A percentile compares a stretch with the other conserved stretches of the same genome.
These are phyloP conservation scores for Metarhizium sp. DNA, from an alignment of 2,329 filamentous ascomycete genomes.

Conservation along the genomic window DNA sequence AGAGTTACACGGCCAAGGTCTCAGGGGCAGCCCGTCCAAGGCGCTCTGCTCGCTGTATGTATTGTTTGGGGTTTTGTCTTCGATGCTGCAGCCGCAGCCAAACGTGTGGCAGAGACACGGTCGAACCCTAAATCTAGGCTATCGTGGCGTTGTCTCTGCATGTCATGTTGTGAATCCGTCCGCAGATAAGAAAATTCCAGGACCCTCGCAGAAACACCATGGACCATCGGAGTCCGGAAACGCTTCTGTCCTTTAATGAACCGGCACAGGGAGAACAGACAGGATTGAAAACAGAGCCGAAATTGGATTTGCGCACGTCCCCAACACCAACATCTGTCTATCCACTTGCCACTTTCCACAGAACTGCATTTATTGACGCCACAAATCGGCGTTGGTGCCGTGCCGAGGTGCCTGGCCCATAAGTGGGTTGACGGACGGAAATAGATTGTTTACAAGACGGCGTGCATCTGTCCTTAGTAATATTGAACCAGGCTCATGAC, in stretches of 20 bases:
- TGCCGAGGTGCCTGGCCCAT: not conserved
- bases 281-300: not conserved
- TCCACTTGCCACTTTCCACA: not conserved
- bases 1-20: not conserved
- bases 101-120: not conserved
- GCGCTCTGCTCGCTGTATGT: not conserved
- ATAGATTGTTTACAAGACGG: not conserved
- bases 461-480: no score
- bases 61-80: no score
- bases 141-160: not conserved
- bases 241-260: not conserved
- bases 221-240: not conserved
- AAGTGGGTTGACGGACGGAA: no score
- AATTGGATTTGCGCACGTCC: not conserved
- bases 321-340: not conserved
- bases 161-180: not conserved
- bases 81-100: not conserved
- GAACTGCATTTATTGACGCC: not conserved
- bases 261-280: not conserved
- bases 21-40: not conserved
- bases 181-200: not conserved
- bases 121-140: not conserved
- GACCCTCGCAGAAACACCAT: not conserved
- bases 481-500: not conserved
- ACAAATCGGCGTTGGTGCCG: not conserved